These are phyloP conservation scores for Pyrenochaeta sp. DNA, from an alignment of 2,329 filamentous ascomycete genomes.

Conservation along the genomic window DNA sequence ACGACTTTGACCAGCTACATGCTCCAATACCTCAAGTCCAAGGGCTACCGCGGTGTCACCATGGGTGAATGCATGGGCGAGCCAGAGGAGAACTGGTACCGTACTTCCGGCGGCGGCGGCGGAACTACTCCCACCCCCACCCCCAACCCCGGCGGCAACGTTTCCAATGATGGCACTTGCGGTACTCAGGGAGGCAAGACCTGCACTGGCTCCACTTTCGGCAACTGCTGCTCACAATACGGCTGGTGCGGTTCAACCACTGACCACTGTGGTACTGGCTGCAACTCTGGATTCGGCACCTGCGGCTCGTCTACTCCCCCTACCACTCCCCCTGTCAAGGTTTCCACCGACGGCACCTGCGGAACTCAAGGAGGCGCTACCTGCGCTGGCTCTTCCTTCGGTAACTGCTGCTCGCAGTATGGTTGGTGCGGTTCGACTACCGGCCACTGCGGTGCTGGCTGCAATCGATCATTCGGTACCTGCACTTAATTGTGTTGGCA, in stretches of 20 bases:
- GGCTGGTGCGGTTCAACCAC: constrained; percentile 51
- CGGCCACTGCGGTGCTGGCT: constrained; percentile 22
- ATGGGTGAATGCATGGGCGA: constrained; percentile 61
- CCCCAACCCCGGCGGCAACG: background rate
- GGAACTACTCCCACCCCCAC: constrained; percentile 22
- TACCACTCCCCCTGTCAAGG: constrained; percentile 19
- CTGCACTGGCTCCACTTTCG: constrained; percentile 44
- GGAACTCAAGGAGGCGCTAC: constrained; percentile 30
- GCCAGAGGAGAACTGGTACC: constrained; percentile 59
- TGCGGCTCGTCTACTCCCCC: constrained; percentile 23
- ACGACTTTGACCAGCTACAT: constrained; percentile 54
- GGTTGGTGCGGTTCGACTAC: background rate
- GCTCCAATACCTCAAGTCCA: constrained; percentile 50
- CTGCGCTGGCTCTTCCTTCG: constrained; percentile 40
- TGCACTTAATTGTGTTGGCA: constrained; percentile 11
- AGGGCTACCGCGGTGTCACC: constrained; percentile 56
- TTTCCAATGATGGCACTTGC: constrained; percentile 29
- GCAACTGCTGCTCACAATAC: constrained; percentile 56
- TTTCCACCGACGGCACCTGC: constrained; percentile 31
- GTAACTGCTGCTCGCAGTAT: constrained; percentile 55
- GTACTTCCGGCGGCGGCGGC: constrained; percentile 46
- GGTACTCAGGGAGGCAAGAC: constrained; percentile 27
- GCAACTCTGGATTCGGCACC: constrained; percentile 42
- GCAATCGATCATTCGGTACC: constrained; percentile 35
- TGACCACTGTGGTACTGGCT: constrained; percentile 45